Evolutionary conservation across 805 yeast species (phyloP), one percentile per base, ranked within the genome.

Genomic region (Spathaspora passalidarum): DNA sequence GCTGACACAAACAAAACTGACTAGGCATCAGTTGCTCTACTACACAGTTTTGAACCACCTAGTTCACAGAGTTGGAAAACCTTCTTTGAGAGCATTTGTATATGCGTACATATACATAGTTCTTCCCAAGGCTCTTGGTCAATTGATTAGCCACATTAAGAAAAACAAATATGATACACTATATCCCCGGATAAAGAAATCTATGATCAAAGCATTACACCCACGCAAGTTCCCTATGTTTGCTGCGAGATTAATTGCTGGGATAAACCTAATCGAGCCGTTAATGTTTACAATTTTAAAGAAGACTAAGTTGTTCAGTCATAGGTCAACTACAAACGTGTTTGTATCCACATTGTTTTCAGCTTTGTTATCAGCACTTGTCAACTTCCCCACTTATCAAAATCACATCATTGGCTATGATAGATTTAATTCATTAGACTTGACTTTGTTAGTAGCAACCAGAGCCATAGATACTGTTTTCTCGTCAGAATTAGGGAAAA

Each of bases 381-480:
- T 57, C 6, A 51, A 60, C 11, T 69, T 69, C 52, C 66, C 66
- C 4, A 43, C 46, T n/a, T 69, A 59, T 50, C 74, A 69, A 52
- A 52, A 47, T 36, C 67, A 63, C 46, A 56, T 64, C 18, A 46
- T 60, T 32, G 50, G 55, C 13, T 56, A 60, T 42, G 64, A 65
- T 16, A 54, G 73, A 32, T 62, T 58, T 49, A 53, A 56, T 46
- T 63, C 72, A 19, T 54, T 68, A 26, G 74, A 69, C 46, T 56
- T 69, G 43, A 67, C 73, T 3, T 57, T 69, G 19, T 57, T 69
- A 45, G 56, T 69, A 34, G 61, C 60, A 5, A 64, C 67, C 4
- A 60, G 74, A 41, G 71, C 73, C 11, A 38, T 61, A 22, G 74
- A 69, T 49, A 65, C 74, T 4, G 50, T 59, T 2, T 43, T 63